Conservation (phyloP, 163 green algal species). For the Chloroidium sp. region DNA sequence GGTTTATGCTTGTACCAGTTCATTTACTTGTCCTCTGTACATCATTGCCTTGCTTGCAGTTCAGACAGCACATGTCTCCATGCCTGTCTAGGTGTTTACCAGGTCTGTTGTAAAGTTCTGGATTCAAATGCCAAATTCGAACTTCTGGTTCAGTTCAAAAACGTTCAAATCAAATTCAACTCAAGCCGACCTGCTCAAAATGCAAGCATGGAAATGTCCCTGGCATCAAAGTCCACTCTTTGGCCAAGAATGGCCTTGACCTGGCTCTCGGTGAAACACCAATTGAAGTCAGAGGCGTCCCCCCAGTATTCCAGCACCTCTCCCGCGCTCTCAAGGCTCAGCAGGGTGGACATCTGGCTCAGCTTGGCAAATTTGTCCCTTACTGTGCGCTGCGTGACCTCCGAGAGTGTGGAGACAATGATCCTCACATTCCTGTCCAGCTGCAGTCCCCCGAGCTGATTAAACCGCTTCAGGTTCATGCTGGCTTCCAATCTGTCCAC, state of each 20-base stretch:
- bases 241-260: slow-evolving; percentile 63
- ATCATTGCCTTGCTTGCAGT: no score
- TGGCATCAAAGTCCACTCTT: slow-evolving; percentile 60
- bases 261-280: slow-evolving; percentile 72
- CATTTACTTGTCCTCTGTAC: no score
- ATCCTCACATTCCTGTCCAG: slow-evolving; percentile 76
- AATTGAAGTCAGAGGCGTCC: slow-evolving; percentile 64
- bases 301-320: slow-evolving; percentile 87
- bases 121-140: no score
- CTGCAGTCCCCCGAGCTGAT: slow-evolving; percentile 87
- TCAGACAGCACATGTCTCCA: no score
- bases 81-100: no score
- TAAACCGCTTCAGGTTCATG: slow-evolving; percentile 79
- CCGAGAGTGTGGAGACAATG: slow-evolving; percentile 47
- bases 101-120: no score
- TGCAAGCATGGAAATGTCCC: slow-evolving; percentile 48
- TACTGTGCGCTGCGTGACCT: slow-evolving; percentile 69
- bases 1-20: no score
- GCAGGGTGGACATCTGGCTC: slow-evolving; percentile 65
- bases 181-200: slow-evolving; percentile 24
- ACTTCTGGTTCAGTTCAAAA: no score
- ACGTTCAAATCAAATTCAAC: no score
- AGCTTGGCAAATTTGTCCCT: slow-evolving; percentile 88
- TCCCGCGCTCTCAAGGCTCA: slow-evolving; percentile 66
- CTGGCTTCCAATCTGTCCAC: slow-evolving; percentile 61